These are phyloP conservation scores for Chalciporus piperatus DNA, from an alignment of 768 basidiomycete species.

Conservation along the genomic window DNA sequence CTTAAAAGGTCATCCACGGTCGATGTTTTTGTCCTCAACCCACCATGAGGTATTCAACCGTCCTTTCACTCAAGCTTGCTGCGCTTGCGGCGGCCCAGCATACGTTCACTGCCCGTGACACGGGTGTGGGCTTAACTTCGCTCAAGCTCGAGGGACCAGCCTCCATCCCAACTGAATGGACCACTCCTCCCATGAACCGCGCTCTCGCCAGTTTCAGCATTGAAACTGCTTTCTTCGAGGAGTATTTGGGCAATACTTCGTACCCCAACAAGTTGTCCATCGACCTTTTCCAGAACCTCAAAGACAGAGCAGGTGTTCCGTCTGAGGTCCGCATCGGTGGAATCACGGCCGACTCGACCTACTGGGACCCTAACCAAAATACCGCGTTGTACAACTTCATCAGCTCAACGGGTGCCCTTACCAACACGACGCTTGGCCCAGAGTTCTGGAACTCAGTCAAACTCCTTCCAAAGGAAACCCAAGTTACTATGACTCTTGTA, in stretches of 20 bases:
- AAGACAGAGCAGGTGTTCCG: conserved; percentile 42
- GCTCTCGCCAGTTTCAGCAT: conserved; percentile 53
- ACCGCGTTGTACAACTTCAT: conserved; percentile 38
- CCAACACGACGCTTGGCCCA: conserved; percentile 51
- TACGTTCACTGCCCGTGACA: conserved; percentile 6
- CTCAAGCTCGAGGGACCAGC: conserved; percentile 41
- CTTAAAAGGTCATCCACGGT: neutral
- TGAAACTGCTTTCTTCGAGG: conserved; percentile 53
- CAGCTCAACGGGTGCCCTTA: conserved; percentile 40
- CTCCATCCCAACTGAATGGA: conserved; percentile 39
- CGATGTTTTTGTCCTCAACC: neutral
- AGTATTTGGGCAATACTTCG: conserved; percentile 45
- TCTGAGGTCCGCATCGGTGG: conserved; percentile 51
- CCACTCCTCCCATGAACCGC: conserved; percentile 43
- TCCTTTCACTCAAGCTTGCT: conserved; percentile 1
- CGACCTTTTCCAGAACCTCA: conserved; percentile 45
- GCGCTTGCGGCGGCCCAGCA: conserved; percentile 9
- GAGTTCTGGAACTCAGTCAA: conserved; percentile 46
- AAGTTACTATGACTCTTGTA: conserved; percentile 46
- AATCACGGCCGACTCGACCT: conserved; percentile 53
- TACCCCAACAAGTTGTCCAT: conserved; percentile 43
- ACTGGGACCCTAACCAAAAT: conserved; percentile 42
- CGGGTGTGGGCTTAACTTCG: conserved; percentile 1
- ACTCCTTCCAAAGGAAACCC: conserved; percentile 44
- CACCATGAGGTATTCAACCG: conserved; percentile 8